Evolutionary conservation across 805 yeast species (phyloP), one percentile per base, ranked within the genome.

Genomic region (Candida gorgasii): DNA sequence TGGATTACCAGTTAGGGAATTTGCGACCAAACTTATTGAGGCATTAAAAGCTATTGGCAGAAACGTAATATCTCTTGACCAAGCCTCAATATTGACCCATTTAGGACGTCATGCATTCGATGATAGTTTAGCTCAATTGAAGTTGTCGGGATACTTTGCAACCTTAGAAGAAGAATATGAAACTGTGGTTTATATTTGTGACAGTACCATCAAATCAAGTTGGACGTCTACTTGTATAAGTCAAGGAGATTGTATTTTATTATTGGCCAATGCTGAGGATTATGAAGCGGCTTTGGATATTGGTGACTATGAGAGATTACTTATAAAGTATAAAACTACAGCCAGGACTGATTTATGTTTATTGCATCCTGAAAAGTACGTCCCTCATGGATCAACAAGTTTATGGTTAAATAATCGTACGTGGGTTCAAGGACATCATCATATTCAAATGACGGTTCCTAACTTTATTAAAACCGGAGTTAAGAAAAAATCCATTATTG

Each of bases 371-470:
- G 96, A 89, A 18, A 77, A 84, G 50, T 79, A 69, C 48, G 97
- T 93, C 4, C 76, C 76, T 18, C 92, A 96, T 0, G 99, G 99
- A 0, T 73, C 86, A 7, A 89, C 97, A 0, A 80, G 81, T 34
- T 71, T 73, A 38, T 92, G 98, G 98, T 70, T 93, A 38, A 86
- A 85, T 53, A 79, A 79, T 45, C 69, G 99, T 48, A 76, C 82
- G 1, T 93, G 98, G 98, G 89, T 93, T 3, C 88, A 88, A 49
- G 80, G 89, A 0, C 97, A 92, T 57, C 97, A 93, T 59, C 98
- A 92, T 59, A 78, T 92, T 11, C 95, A 88, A 52, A 82, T 90
- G 80, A 68, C 63, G 20, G 55, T 69, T 14, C 52, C 58, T 14
- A 59, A 55, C 18, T 20, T 36, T 5, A 29, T 35, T 12, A 35